Evolutionary conservation across 257 asterid genomes (phyloP), one percentile per base, ranked within the genome.

Genomic region (Salvia hispanica): DNA sequence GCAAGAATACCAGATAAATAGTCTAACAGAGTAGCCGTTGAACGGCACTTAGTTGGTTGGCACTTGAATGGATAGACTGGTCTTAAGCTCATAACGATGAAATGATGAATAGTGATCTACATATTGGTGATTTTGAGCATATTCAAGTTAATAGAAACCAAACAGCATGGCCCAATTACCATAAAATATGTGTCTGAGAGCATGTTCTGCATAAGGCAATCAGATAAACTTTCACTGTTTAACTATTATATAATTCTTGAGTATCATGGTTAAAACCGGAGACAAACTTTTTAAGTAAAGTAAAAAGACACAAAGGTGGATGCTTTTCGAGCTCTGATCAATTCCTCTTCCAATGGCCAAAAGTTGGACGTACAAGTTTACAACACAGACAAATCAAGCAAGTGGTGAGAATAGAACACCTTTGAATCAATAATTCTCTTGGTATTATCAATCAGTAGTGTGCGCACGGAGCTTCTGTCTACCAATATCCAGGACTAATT

Each of bases 321-420:
- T 54, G 45, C 7, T 43, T 28, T 15, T 12, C 44, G 13, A 54
- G 50, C 44, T 53, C 10, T 50, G n/a, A 34, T 37, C 44, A 68
- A 56, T 46, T 28, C 18, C 50, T 33, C 43, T 28, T 54, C 61
- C 13, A 47, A 12, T 37, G 44, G 54, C 46, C 12, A 7, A 13
- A 52, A 54, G 58, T 40, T 43, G 31, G 7, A 40, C 9, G 51
- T 40, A 58, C 51, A 28, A 62, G 54, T 25, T 13, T 25, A 25
- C 31, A 25, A 34, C 39, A 61, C 53, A 28, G 53, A n/a, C 62
- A n/a, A 39, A 13, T n/a, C 62, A 37, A 59, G 67, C 51, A 70
- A 48, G 14, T 43, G 31, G 42, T 36, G 8, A 58, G 36, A 58
- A 42, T 34, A 57, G 34, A 62, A 15, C 40, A 66, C 37, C 64